These are phyloP conservation scores for Penicillium sp. DNA, from an alignment of 2,329 filamentous ascomycete genomes.

Conservation along the genomic window DNA sequence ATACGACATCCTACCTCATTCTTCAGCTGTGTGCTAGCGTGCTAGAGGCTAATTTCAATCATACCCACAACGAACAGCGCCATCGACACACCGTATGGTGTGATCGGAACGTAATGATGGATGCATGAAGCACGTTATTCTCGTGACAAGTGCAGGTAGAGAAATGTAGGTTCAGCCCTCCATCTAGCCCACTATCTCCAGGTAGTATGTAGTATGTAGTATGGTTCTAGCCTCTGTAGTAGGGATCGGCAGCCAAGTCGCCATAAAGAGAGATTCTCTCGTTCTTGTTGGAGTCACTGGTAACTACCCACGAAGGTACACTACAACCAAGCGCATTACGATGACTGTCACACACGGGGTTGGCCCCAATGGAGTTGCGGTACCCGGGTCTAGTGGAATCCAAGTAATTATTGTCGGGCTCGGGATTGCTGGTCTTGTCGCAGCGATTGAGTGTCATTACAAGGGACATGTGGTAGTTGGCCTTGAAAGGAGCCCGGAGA, in stretches of 20 bases:
- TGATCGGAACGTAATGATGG: neutral
- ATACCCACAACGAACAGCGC: neutral
- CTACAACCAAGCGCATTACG: neutral
- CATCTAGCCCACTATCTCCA: neutral
- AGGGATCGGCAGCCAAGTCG: neutral
- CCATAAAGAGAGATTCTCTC: neutral
- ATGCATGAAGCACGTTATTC: neutral
- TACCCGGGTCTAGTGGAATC: neutral
- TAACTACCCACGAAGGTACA: neutral
- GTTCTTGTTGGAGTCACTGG: neutral
- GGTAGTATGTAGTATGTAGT: neutral
- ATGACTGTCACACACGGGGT: neutral
- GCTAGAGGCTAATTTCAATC: neutral
- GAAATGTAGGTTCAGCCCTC: neutral
- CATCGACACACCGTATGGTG: neutral
- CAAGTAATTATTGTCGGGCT: constrained; percentile 38
- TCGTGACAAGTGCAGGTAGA: neutral
- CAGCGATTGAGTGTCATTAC: constrained; percentile 27
- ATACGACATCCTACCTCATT: neutral
- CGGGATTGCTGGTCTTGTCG: constrained; percentile 26
- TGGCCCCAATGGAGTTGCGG: neutral
- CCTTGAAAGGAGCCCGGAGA: constrained; percentile 2
- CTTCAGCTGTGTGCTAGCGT: neutral
- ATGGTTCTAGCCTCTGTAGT: neutral
- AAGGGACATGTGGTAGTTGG: constrained; percentile 24